Evolutionary conservation across 2,329 filamentous ascomycete species (phyloP).

Genomic region (Furcasterigmium sp.): DNA sequence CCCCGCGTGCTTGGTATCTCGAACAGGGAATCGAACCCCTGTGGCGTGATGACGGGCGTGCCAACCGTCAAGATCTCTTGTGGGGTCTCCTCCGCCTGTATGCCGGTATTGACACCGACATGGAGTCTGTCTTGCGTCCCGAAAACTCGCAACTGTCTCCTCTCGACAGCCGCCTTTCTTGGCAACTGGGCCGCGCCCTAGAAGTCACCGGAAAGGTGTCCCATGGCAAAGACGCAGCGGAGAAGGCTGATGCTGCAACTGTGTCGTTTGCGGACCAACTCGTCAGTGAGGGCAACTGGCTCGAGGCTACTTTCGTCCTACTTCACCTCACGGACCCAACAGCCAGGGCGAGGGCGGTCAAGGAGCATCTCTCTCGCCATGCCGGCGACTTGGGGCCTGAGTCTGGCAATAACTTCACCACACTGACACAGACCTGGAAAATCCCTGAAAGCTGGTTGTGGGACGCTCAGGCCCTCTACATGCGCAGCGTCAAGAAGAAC

Average conservation of each 20-base stretch:
- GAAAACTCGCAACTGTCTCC: constrained; percentile 72
- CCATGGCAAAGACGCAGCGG: constrained; percentile 47
- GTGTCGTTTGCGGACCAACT: constrained; percentile 61
- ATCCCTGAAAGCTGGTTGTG: constrained; percentile 79
- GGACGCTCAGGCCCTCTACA: constrained; percentile 79
- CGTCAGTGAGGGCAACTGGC: constrained; percentile 59
- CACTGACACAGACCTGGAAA: constrained; percentile 58
- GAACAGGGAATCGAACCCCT: constrained; percentile 52
- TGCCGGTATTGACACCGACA: constrained; percentile 47
- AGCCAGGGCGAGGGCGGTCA: constrained; percentile 61
- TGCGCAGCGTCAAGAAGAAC: constrained; percentile 67
- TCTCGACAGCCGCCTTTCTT: constrained; percentile 70
- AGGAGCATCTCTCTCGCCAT: constrained; percentile 70
- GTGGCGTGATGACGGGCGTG: constrained; percentile 55
- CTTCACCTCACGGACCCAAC: constrained; percentile 63
- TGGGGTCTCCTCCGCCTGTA: constrained; percentile 86
- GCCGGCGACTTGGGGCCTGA: constrained; percentile 60
- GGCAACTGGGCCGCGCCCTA: constrained; percentile 75
- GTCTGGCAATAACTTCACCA: constrained; percentile 48
- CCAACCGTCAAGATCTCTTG: constrained; percentile 67
- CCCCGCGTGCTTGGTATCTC: constrained; percentile 67
- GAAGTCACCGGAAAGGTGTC: constrained; percentile 42
- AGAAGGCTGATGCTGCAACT: constrained; percentile 62
- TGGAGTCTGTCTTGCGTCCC: constrained; percentile 70
- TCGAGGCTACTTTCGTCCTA: constrained; percentile 70